Percentiles rank a stretch among this genome's conserved stretches.
Conservation (phyloP, 768 basidiomycete species). For the Neoboletus brunneissimus region DNA sequence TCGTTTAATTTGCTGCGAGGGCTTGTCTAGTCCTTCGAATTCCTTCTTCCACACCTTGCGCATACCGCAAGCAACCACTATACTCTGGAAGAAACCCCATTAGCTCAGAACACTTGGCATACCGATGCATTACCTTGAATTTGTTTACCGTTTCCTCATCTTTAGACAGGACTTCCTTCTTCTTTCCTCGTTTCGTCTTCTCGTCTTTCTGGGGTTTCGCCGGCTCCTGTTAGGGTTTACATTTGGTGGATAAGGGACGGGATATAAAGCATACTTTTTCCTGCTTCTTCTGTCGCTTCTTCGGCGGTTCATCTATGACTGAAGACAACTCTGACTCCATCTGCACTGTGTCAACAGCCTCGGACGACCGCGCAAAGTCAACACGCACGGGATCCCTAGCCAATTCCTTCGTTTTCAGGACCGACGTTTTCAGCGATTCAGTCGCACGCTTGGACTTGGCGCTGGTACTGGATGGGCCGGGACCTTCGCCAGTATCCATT, state of each 20-base stretch:
- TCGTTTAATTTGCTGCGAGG: slow-evolving; percentile 61
- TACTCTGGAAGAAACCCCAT: slow-evolving; percentile 40
- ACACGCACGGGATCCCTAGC: slow-evolving; percentile 22
- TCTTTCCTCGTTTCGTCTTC: slow-evolving; percentile 32
- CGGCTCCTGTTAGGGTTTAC: slow-evolving; percentile 14
- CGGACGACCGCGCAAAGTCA: slow-evolving; percentile 10
- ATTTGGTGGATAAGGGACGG: neutral
- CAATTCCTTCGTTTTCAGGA: slow-evolving; percentile 6
- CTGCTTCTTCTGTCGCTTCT: slow-evolving; percentile 44
- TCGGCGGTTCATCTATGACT: slow-evolving; percentile 54
- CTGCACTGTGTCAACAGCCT: slow-evolving; percentile 20
- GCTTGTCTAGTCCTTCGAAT: slow-evolving; percentile 55
- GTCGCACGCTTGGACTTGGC: too few species aligned
- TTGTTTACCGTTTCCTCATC: slow-evolving; percentile 74
- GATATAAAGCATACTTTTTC: slow-evolving; percentile 29
- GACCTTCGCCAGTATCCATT: slow-evolving; percentile 1
- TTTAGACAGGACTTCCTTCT: slow-evolving; percentile 42
- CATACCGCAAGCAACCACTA: slow-evolving; percentile 72
- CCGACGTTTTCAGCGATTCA: slow-evolving; percentile 2
- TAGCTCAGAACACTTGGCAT: neutral
- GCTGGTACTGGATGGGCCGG: slow-evolving; percentile 14
- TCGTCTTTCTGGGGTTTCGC: slow-evolving; percentile 23
- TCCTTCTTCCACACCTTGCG: slow-evolving; percentile 77
- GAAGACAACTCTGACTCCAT: slow-evolving; percentile 53
- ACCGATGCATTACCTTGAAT: slow-evolving; percentile 54